Base-by-base conservation (phyloP, 1,284 basidiomycete species). In the Entoloma clypeatum region DNA sequence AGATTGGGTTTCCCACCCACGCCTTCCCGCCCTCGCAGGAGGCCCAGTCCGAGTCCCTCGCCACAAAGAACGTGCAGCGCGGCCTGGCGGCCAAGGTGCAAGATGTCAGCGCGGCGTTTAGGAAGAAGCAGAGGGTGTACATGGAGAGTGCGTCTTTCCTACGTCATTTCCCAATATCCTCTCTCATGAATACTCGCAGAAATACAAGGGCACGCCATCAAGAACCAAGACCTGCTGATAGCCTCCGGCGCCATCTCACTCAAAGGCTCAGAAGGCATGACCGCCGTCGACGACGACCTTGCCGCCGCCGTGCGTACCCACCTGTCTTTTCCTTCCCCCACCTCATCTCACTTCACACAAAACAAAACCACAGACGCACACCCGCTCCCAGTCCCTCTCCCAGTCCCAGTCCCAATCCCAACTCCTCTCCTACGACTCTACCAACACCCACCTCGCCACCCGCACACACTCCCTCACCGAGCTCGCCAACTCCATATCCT, bases 111-210 rank as follows among this genome's bases (percentile, higher is more conserved):
- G 87, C 85, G 14, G 72, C 83, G n/a, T 99, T 99, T 60, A 77
- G 96, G 46, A 97, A 95, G 72, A 97, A 96, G 69, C 96, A 99
- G 66, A 81, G 90, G 42, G 85, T 94, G 22, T 99, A 99, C 65
- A 87, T 99, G 81, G 88, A 95, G 65, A 92, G 94, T 95, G 58
- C 68, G 94, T 79, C 43, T 37, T 44, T 36, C 34, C 47, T 41
- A 37, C 38, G 40, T 41, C 44, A 39, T 45, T 48, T 32, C 45
- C 43, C 40, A 29, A 47, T 33, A 52, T 54, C 50, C 47, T 45
- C 34, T 43, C 44, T 47, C 46, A 36, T 50, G 39, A 31, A 35
- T 50, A 32, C 29, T 46, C 22, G 22, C 42, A 94, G 92, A 88
- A 62, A 72, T 95, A 32, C 90, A 93, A 69, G 92, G 92, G 48